Conservation (phyloP, 345 rosid genomes). For the Eucalyptus erythrocorys region DNA sequence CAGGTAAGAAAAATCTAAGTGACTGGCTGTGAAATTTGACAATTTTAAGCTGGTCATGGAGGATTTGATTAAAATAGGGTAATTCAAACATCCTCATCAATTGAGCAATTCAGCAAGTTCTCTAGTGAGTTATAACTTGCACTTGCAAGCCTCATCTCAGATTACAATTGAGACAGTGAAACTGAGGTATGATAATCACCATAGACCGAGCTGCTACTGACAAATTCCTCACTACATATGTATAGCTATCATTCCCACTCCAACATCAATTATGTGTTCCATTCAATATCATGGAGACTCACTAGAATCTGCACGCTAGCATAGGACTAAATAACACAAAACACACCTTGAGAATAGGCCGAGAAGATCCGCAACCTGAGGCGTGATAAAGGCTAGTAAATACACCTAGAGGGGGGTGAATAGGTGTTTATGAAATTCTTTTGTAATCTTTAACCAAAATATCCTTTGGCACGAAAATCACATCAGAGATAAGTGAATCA, state of each 20-base stretch:
- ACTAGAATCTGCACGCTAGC: background rate
- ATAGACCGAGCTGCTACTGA: background rate
- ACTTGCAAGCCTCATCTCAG: background rate
- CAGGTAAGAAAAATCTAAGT: background rate
- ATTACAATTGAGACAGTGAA: background rate
- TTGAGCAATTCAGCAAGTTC: background rate
- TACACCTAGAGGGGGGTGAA: too few relatives aligned
- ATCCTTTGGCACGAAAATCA: too few relatives aligned
- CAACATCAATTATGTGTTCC: background rate
- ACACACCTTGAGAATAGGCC: constrained; percentile 32
- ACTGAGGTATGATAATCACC: background rate
- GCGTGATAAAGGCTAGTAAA: too few relatives aligned
- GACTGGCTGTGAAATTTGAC: too few relatives aligned
- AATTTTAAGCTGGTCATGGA: background rate
- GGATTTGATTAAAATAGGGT: background rate
- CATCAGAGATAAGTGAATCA: too few relatives aligned
- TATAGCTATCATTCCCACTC: background rate
- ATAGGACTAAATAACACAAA: background rate
- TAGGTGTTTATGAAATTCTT: too few relatives aligned
- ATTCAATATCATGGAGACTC: background rate
- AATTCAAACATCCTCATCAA: background rate
- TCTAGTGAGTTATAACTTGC: background rate
- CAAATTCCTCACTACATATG: background rate
- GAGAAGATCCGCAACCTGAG: constrained; percentile 39
- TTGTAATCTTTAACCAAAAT: too few relatives aligned